Evolutionary conservation across 2,329 filamentous ascomycete genomes (phyloP).

Genomic region (Teratosphaeria epicoccoides): DNA sequence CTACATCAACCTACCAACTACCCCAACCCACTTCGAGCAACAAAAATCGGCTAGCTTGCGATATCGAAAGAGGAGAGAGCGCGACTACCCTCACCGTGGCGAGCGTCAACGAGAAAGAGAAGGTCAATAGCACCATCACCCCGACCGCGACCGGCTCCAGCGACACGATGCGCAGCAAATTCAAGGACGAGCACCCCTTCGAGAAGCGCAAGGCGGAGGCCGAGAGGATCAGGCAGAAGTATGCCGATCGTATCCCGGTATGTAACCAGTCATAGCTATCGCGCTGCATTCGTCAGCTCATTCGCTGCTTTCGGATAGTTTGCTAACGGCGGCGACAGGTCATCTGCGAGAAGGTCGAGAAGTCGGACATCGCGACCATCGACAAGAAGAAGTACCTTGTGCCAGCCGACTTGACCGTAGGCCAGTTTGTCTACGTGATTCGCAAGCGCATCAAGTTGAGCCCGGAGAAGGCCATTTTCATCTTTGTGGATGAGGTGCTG

Average conservation of each 20-base stretch:
- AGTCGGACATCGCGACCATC: slow-evolving; percentile 97
- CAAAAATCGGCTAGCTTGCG: background rate
- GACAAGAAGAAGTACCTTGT: slow-evolving; percentile 99
- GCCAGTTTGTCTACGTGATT: slow-evolving; percentile 99
- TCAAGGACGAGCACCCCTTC: slow-evolving; percentile 89
- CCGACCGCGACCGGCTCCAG: background rate
- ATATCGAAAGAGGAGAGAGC: background rate
- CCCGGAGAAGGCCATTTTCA: slow-evolving; percentile 99
- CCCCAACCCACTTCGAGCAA: background rate
- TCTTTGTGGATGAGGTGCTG: slow-evolving; percentile 97
- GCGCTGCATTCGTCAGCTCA: background rate
- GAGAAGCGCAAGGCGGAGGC: slow-evolving; percentile 99
- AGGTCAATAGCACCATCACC: background rate
- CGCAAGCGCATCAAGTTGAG: slow-evolving; percentile 99
- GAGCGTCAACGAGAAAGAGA: background rate
- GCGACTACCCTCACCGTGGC: background rate
- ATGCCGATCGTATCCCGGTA: slow-evolving; percentile 95
- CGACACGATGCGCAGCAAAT: slow-evolving; percentile 88
- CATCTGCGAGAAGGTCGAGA: slow-evolving; percentile 99
- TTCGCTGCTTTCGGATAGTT: background rate
- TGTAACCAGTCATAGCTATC: slow-evolving; percentile 33
- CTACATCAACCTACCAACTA: background rate
- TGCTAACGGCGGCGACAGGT: slow-evolving; percentile 50
- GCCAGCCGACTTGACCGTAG: slow-evolving; percentile 91
- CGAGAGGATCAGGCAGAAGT: slow-evolving; percentile 98